Conservation (phyloP, 2,329 filamentous ascomycete species). For the Trichoderma sp. region DNA sequence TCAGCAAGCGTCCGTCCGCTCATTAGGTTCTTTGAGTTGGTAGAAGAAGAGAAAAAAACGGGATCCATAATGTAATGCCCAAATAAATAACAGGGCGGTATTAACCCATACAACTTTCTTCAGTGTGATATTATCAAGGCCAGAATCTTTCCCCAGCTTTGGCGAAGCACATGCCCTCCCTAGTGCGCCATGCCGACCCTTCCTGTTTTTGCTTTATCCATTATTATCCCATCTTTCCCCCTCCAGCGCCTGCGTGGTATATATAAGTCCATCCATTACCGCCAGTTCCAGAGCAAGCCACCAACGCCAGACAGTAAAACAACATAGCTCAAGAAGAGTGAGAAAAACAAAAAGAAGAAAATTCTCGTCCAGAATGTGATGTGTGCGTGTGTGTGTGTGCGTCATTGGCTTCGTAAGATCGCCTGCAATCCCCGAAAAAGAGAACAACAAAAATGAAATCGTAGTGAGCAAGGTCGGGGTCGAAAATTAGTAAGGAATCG, state of each 20-base stretch:
- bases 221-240: background rate
- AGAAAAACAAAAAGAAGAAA: background rate
- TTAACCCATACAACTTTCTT: conserved; percentile 26
- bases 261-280: conserved; percentile 22
- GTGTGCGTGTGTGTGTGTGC: background rate
- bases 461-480: background rate
- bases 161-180: background rate
- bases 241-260: conserved; percentile 17
- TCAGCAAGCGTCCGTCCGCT: background rate
- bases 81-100: conserved; percentile 21
- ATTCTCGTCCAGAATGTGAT: conserved; percentile 20
- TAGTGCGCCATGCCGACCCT: background rate
- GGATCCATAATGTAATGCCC: conserved; percentile 13
- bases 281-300: conserved; percentile 23
- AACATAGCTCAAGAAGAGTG: conserved; percentile 15
- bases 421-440: conserved; percentile 5
- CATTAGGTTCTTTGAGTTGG: background rate
- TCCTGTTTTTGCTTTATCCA: background rate
- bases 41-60: background rate
- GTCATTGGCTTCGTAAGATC: conserved; percentile 23
- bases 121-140: conserved; percentile 16
- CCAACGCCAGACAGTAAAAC: conserved; percentile 26
- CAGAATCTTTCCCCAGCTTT: conserved; percentile 1
- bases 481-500: background rate
- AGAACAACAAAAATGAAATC: background rate